A percentile compares a stretch with the other conserved stretches of the same genome.
These are phyloP conservation scores for Immersiella caudata DNA, from an alignment of 495 filamentous ascomycete species.

Conservation along the genomic window DNA sequence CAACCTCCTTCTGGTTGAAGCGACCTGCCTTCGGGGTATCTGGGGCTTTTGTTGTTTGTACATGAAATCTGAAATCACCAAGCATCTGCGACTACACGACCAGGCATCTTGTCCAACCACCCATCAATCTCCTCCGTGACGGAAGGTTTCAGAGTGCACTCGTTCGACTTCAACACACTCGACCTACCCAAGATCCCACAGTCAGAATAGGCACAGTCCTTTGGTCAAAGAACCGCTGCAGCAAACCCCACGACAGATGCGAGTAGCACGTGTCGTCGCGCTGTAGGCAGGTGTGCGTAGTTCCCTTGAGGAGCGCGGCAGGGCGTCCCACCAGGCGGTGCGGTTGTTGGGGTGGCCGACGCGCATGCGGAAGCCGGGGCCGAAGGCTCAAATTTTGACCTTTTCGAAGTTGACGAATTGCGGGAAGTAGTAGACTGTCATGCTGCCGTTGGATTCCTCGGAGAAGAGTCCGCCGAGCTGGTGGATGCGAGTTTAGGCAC, in stretches of 20 bases:
- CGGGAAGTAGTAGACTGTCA: constrained; percentile 45
- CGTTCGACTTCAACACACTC: background rate
- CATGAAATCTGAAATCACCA: too few relatives aligned
- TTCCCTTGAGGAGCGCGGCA: background rate
- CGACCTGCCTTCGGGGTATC: too few relatives aligned
- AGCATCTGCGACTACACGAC: background rate
- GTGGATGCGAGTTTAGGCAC: constrained; percentile 40
- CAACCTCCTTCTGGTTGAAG: too few relatives aligned
- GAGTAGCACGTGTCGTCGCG: constrained; percentile 18
- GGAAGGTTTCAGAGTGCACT: background rate
- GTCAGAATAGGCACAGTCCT: background rate
- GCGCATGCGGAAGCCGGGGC: constrained; percentile 65
- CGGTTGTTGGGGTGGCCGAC: constrained; percentile 57
- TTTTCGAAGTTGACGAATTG: constrained; percentile 38
- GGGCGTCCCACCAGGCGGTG: constrained; percentile 12
- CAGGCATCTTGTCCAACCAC: constrained; percentile 4
- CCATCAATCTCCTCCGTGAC: constrained; percentile 2
- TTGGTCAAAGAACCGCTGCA: constrained; percentile 28
- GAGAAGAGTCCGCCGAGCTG: constrained; percentile 21
- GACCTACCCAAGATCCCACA: background rate
- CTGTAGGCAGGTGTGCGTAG: constrained; percentile 4
- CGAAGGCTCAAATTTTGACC: constrained; percentile 1
- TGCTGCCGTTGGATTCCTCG: constrained; percentile 32
- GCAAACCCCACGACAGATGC: constrained; percentile 19
- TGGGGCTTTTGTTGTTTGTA: too few relatives aligned